Percentiles rank a stretch among this genome's conserved stretches.
Evolutionary conservation across 1,284 basidiomycete genomes (phyloP).

Genomic region (Termitomyces sp.): DNA sequence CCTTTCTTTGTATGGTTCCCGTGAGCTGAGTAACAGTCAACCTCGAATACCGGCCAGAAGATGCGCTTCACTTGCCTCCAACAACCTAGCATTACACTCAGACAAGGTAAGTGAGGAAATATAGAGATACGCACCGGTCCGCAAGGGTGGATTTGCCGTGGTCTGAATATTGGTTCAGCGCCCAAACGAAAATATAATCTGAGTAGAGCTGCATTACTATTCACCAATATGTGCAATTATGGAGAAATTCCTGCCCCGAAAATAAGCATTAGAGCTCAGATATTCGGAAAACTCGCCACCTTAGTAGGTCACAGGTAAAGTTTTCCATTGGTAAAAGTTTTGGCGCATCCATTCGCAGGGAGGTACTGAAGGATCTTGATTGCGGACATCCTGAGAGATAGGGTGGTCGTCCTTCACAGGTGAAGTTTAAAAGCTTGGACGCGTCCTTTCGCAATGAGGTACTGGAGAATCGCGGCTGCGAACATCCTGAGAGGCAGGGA

Average conservation of each 20-base stretch:
- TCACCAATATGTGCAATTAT: slow-evolving; percentile 91
- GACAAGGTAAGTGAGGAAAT: neutral
- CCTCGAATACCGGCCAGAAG: neutral
- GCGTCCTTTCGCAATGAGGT: slow-evolving; percentile 27
- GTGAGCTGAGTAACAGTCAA: slow-evolving; percentile 60
- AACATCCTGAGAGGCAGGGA: slow-evolving; percentile 2
- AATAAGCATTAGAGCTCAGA: slow-evolving; percentile 7
- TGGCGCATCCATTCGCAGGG: slow-evolving; percentile 23
- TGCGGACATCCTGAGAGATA: slow-evolving; percentile 8
- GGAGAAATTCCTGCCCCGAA: slow-evolving; percentile 75
- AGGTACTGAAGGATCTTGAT: slow-evolving; percentile 29
- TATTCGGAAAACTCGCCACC: slow-evolving; percentile 39
- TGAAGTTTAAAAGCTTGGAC: slow-evolving; percentile 49
- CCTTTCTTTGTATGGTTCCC: slow-evolving; percentile 72
- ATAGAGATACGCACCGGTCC: slow-evolving; percentile 59
- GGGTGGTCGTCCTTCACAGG: slow-evolving; percentile 42
- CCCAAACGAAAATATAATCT: neutral
- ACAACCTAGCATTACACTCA: slow-evolving; percentile 39
- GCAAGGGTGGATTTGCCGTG: slow-evolving; percentile 93
- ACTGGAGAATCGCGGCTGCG: slow-evolving; percentile 25
- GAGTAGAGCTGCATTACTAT: neutral
- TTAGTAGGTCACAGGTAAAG: slow-evolving; percentile 71
- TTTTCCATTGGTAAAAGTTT: slow-evolving; percentile 55
- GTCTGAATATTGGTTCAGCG: slow-evolving; percentile 40
- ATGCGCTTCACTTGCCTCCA: slow-evolving; percentile 48